Evolutionary conservation across 345 rosid genomes (phyloP), one percentile per base, ranked within the genome.

Genomic region (Pelargonium nanum): DNA sequence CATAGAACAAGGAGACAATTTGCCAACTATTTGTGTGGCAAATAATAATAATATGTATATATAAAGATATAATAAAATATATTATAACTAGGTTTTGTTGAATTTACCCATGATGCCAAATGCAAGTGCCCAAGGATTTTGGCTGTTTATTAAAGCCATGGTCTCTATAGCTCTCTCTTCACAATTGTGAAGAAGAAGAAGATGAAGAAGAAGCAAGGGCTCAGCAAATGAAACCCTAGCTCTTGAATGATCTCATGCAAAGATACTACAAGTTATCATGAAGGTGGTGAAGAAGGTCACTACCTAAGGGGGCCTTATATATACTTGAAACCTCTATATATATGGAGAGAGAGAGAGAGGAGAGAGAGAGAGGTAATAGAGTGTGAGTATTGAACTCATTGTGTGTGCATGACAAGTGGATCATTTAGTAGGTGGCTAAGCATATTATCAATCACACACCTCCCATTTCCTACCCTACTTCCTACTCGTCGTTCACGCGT

Each of bases 331-430:
- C 63, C 65, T 57, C 26, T 69, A 72, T 82, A 63, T 72, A 80
- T 65, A 77, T 40, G 30, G 58, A 57, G 58, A 0, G 23, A 22
- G 53, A 20, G n/a, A 17, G 55, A 58, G 20, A 65, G 69, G 19
- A 56, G 13, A 28, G 55, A 28, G 19, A 48, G 22, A 56, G 64
- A 59, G 70, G 3, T 28, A 28, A 28, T 28, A 22, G 74, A 61
- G 75, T 59, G 71, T 66, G 81, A 75, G 58, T 78, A 68, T 79
- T 57, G 55, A 73, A 82, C 57, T 82, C 78, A 72, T 72, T 64
- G 68, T 70, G 62, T 71, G 71, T 73, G 83, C 84, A 80, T 86
- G 95, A 88, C 95, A 80, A 84, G 79, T 88, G 90, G 78, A 74
- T 68, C 6, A 45, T 52, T 68, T 75, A 73, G 80, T 79, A 71